A percentile compares a stretch with the other conserved stretches of the same genome.
These are phyloP conservation scores for Tetradesmus obliquus DNA, from an alignment of 139 green algal genomes.

Conservation along the genomic window DNA sequence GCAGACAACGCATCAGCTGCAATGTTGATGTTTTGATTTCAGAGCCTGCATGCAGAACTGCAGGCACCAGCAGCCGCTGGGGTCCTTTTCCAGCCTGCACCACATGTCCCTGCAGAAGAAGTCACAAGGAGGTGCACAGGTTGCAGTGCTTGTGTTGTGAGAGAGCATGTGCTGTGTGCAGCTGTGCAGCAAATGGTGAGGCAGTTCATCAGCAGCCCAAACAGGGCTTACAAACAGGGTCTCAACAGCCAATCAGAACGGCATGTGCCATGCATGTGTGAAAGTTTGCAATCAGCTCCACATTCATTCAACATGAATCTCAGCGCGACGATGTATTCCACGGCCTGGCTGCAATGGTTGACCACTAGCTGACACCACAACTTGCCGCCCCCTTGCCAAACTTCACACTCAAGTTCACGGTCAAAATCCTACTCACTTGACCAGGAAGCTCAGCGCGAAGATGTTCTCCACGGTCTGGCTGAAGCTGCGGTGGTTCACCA, in stretches of 20 bases:
- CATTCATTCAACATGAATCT: slow-evolving; percentile 69
- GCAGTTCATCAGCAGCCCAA: background rate
- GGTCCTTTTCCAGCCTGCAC: slow-evolving; percentile 42
- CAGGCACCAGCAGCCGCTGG: background rate
- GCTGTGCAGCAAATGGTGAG: background rate
- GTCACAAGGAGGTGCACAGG: background rate
- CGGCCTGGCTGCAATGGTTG: slow-evolving; percentile 84
- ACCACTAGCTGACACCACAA: slow-evolving; percentile 32
- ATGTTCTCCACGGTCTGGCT: slow-evolving; percentile 90
- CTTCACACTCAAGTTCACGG: background rate
- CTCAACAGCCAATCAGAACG: too few relatives aligned
- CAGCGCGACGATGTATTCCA: slow-evolving; percentile 86
- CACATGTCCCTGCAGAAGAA: slow-evolving; percentile 36
- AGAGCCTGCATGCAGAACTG: background rate
- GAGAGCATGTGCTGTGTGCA: background rate
- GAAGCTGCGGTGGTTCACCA: slow-evolving; percentile 75
- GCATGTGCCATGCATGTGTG: too few relatives aligned
- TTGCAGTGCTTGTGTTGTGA: background rate
- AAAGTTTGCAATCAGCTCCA: too few relatives aligned
- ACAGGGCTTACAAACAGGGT: too few relatives aligned
- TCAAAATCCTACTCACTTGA: slow-evolving; percentile 44
- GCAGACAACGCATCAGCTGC: background rate
- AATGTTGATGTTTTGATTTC: background rate
- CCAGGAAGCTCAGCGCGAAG: slow-evolving; percentile 88
- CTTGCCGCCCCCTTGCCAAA: background rate